Conservation (phyloP, 129 eudicot genomes). For the Escallonia herrerae region DNA sequence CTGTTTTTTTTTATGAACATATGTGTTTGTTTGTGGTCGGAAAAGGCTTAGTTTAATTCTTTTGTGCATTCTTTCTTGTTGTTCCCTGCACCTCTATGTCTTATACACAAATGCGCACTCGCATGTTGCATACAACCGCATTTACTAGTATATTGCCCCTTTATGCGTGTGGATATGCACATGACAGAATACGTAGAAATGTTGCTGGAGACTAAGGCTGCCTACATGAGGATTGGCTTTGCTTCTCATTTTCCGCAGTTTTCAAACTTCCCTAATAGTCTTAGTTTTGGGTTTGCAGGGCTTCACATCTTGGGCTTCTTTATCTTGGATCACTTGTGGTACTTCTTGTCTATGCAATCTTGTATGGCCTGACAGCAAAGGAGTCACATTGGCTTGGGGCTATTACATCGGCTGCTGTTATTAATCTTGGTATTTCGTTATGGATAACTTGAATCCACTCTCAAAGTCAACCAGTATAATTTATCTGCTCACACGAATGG, state of each 20-base stretch:
- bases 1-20: not conserved
- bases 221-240: no score
- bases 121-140: no score
- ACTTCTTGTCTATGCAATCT: slow-evolving; percentile 80
- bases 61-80: no score
- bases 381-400: slow-evolving; percentile 97
- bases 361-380: slow-evolving; percentile 90
- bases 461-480: no score
- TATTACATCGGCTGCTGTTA: slow-evolving; percentile 88
- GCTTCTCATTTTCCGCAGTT: no score
- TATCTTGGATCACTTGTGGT: slow-evolving; percentile 86
- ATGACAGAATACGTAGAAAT: not conserved
- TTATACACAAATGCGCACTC: no score
- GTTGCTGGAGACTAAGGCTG: no score
- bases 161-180: not conserved
- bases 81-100: no score
- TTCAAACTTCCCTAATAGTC: not conserved
- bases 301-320: slow-evolving; percentile 85
- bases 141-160: no score
- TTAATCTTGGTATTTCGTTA: slow-evolving; percentile 67
- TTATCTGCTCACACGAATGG: no score
- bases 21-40: not conserved
- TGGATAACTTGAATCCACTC: no score
- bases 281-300: slow-evolving; percentile 44
- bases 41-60: no score